Conservation (phyloP, 1,139 yeast species). For the Pichia cactophila region DNA sequence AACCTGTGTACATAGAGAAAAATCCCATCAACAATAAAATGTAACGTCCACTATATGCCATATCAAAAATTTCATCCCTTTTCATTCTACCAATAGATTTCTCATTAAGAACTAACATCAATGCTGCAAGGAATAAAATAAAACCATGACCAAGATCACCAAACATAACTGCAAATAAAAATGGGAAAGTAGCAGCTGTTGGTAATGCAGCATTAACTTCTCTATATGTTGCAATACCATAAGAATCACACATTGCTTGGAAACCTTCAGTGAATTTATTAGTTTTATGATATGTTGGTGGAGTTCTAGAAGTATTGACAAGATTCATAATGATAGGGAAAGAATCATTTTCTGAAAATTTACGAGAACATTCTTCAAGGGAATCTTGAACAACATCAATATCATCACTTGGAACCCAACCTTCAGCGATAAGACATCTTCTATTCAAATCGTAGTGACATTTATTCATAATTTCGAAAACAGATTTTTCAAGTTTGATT, state of each 20-base stretch:
- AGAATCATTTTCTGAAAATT: slow-evolving; percentile 21
- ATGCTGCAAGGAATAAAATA: slow-evolving; percentile 53
- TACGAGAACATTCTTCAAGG: slow-evolving; percentile 29
- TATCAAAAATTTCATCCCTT: slow-evolving; percentile 72
- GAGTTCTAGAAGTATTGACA: slow-evolving; percentile 58
- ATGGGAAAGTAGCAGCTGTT: slow-evolving; percentile 73
- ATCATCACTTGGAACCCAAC: slow-evolving; percentile 71
- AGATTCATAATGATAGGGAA: slow-evolving; percentile 61
- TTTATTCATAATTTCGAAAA: slow-evolving; percentile 56
- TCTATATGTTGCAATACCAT: slow-evolving; percentile 69
- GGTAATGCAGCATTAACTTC: slow-evolving; percentile 80
- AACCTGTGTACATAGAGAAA: slow-evolving; percentile 74
- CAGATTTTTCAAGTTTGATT: slow-evolving; percentile 65
- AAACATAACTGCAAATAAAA: slow-evolving; percentile 83
- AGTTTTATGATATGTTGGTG: slow-evolving; percentile 73
- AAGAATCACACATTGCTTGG: slow-evolving; percentile 73
- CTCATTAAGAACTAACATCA: slow-evolving; percentile 53
- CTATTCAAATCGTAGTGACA: slow-evolving; percentile 63
- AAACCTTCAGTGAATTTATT: slow-evolving; percentile 72
- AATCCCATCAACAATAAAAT: slow-evolving; percentile 67
- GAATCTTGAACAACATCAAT: slow-evolving; percentile 28
- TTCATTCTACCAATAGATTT: slow-evolving; percentile 50
- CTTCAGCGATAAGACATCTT: slow-evolving; percentile 63
- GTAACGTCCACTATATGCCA: slow-evolving; percentile 75
- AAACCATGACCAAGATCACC: slow-evolving; percentile 83